These are phyloP conservation scores for Pseudozyma sp. DNA, from an alignment of 1,284 basidiomycete species.

Conservation along the genomic window DNA sequence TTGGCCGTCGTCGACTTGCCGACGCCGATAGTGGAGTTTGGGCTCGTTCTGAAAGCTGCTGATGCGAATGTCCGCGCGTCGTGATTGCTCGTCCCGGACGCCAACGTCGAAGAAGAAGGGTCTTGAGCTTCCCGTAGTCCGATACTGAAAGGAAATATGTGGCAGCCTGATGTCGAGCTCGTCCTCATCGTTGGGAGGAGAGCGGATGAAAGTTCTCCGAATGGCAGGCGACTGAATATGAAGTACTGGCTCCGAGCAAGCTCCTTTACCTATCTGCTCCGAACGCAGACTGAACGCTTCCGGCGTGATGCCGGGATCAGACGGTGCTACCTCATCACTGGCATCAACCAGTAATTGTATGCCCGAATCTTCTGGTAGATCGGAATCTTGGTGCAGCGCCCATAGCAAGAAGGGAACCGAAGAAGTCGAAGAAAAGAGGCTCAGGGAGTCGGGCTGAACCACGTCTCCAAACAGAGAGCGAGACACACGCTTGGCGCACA, in stretches of 20 bases:
- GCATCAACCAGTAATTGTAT: slow-evolving; percentile 77
- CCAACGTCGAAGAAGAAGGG: slow-evolving; percentile 83
- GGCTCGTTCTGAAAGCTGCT: slow-evolving; percentile 82
- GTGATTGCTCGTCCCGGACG: slow-evolving; percentile 76
- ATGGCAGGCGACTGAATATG: slow-evolving; percentile 84
- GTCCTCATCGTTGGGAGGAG: slow-evolving; percentile 67
- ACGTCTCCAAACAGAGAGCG: slow-evolving; percentile 71
- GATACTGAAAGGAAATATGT: slow-evolving; percentile 81
- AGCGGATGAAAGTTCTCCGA: slow-evolving; percentile 77
- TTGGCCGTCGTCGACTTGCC: slow-evolving; percentile 1
- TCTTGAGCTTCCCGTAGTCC: slow-evolving; percentile 73
- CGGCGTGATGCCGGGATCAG: slow-evolving; percentile 5
- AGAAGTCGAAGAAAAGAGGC: slow-evolving; percentile 82
- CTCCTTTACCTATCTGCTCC: slow-evolving; percentile 6
- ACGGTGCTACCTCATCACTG: slow-evolving; percentile 71
- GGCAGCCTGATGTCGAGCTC: slow-evolving; percentile 77
- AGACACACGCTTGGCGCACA: not conserved
- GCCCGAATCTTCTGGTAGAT: slow-evolving; percentile 76
- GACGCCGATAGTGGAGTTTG: slow-evolving; percentile 12
- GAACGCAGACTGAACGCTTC: slow-evolving; percentile 11
- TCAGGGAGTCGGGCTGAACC: slow-evolving; percentile 77
- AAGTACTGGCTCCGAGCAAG: slow-evolving; percentile 76
- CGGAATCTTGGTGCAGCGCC: slow-evolving; percentile 72
- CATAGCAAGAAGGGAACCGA: slow-evolving; percentile 77
- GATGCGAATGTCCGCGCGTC: slow-evolving; percentile 76